Base-by-base conservation (phyloP, 2,329 filamentous ascomycete species). In the Ascochyta pisi region DNA sequence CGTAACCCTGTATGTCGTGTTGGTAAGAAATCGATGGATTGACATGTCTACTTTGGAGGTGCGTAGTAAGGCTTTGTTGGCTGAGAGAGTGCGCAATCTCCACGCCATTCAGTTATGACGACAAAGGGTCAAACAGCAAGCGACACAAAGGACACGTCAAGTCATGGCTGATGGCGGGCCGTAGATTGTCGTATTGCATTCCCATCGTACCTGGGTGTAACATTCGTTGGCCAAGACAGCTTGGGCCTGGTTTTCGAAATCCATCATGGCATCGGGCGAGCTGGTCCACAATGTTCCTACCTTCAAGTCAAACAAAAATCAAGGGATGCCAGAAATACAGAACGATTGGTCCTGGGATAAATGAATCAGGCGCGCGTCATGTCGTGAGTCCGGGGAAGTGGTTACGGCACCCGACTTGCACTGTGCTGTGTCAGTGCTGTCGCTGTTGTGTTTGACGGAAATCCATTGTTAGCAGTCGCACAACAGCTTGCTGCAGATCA, bases 321-420 rank as follows among this genome's bases (percentile, higher is more conserved):
- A 67, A 61, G 58, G 60, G 46, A 23, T 8, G 26, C 19, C 35
- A 37, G 27, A 22, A 23, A 39, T 27, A 26, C 41, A 24, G n/a
- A 2, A 24, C 51, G 42, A 47, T 47, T 57, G 39, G 48, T 9
- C 41, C 27, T 35, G 19, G 16, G 10, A 7, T 29, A 26, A 26
- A 57, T 50, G 39, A 35, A 38, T 46, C 44, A 43, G 45, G 44
- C 22, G 52, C 58, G 19, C 31, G 48, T 50, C 41, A 46, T 54
- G 48, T 33, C 40, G 44, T 57, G n/a, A 54, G 39, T 63, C 50
- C 62, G 63, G 59, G 64, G 65, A 67, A 65, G 58, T 39, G 57
- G 57, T 52, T 35, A 54, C 58, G 50, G 39, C 58, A 63, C 42
- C 62, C 63, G 64, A 45, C 54, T 60, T 51, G 42, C 51, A 52